Percentiles rank a stretch among this genome's conserved stretches.
These are phyloP conservation scores for Clavispora fructus DNA, from an alignment of 805 yeast species.

Conservation along the genomic window DNA sequence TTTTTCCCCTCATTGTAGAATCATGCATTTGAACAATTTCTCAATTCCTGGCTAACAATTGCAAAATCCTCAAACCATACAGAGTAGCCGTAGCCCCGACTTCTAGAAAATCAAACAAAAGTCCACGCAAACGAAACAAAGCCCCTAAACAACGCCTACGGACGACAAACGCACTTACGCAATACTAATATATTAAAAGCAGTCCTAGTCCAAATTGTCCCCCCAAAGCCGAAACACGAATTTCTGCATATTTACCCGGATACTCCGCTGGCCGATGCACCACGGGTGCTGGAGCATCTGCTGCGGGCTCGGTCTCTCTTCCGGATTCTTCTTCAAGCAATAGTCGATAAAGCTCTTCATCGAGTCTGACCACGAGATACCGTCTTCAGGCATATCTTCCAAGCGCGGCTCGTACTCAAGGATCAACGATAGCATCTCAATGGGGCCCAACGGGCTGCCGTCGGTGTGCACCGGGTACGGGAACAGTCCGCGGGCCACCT, in stretches of 20 bases:
- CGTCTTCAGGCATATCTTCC: slow-evolving; percentile 69
- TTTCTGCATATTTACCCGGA: slow-evolving; percentile 78
- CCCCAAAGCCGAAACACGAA: slow-evolving; percentile 76
- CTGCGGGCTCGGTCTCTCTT: slow-evolving; percentile 82
- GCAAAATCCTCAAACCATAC: too few relatives aligned
- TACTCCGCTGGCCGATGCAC: slow-evolving; percentile 71
- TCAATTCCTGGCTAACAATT: too few relatives aligned
- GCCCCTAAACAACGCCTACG: too few relatives aligned
- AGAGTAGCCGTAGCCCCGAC: too few relatives aligned
- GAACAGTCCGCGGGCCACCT: slow-evolving; percentile 88
- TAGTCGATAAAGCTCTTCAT: slow-evolving; percentile 78
- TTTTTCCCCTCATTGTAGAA: too few relatives aligned
- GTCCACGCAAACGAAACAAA: too few relatives aligned
- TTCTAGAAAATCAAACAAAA: too few relatives aligned
- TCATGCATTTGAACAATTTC: too few relatives aligned
- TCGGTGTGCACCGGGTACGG: slow-evolving; percentile 51
- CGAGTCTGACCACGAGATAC: slow-evolving; percentile 74
- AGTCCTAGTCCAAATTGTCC: slow-evolving; percentile 4
- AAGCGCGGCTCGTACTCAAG: slow-evolving; percentile 78
- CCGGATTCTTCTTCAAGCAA: slow-evolving; percentile 75
- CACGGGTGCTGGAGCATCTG: slow-evolving; percentile 95
- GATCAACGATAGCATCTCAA: slow-evolving; percentile 77
- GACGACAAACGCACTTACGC: not conserved
- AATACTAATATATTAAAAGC: not conserved
- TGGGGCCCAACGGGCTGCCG: slow-evolving; percentile 51